Base-by-base conservation (phyloP, 2,329 filamentous ascomycete species). In the Colletotrichum paranaense region DNA sequence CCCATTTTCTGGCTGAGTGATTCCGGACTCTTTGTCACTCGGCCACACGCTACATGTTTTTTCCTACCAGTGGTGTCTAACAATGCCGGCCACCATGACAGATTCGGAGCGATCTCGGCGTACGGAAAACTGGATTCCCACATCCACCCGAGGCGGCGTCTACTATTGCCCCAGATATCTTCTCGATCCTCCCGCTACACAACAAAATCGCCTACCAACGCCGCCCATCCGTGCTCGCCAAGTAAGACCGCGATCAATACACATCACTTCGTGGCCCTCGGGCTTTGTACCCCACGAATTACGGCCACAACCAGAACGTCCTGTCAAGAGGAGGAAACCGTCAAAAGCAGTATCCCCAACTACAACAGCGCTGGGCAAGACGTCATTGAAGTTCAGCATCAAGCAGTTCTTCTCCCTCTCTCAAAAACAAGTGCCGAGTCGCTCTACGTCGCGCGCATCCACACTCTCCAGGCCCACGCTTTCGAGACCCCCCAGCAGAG, bases 261-360 rank as follows among this genome's bases (percentile, higher is more conserved):
- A 85, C 78, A 83, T 85, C 66, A 76, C 84, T 73, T 84, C 82
- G 32, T 85, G 82, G 67, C 84, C 84, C 3, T 77, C 83, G 2
- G 84, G 84, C 66, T 85, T 85, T 78, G 80, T 87, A 28, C 86
- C 86, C 22, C 81, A 82, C 71, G 86, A 88, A 70, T 77, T 87
- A 57, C 83, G 85, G 76, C 77, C 80, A 4, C 72, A 71, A 82
- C 75, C 84, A 79, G 72, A 80, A 76, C 60, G 84, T 81, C 76
- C 85, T 81, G 72, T 76, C 9, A 78, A 78, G 69, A 78, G 78
- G 55, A 80, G 78, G 75, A 81, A 75, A 66, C 60, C 70, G 28
- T 38, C 60, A 16, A 64, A 73, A n/a, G 32, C 70, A n/a, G 67
- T 62, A 9, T 73, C 70, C 26, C 67, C 67, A 12, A 65, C 70